Evolutionary conservation across 768 basidiomycete species (phyloP).

Genomic region (Tricholoma sp.): DNA sequence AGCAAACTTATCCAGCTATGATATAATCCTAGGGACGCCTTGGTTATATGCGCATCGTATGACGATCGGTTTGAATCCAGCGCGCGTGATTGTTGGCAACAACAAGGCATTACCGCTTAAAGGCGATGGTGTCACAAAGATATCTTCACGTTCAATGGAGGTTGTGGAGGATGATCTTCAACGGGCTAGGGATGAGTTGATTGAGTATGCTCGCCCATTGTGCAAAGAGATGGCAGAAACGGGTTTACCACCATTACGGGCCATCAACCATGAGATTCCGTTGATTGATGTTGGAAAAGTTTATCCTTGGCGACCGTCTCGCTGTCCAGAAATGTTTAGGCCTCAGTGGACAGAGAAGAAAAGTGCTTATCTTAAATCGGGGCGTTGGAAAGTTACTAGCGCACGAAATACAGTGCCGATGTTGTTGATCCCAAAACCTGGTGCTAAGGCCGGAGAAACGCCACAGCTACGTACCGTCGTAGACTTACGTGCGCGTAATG

Average conservation of each 20-base stretch:
- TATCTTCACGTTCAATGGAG: slow-evolving; percentile 5
- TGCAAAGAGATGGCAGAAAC: not conserved
- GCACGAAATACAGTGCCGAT: slow-evolving; percentile 2
- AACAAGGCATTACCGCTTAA: slow-evolving; percentile 10
- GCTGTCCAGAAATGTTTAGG: slow-evolving; percentile 7
- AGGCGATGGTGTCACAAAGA: slow-evolving; percentile 5
- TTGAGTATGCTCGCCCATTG: slow-evolving; percentile 12
- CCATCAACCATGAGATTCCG: slow-evolving; percentile 32
- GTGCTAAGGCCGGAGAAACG: slow-evolving; percentile 20
- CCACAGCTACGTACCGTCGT: slow-evolving; percentile 27
- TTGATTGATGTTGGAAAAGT: slow-evolving; percentile 24
- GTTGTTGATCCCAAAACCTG: slow-evolving; percentile 17
- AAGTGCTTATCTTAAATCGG: slow-evolving; percentile 6
- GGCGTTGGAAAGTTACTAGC: slow-evolving; percentile 6
- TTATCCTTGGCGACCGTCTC: slow-evolving; percentile 16
- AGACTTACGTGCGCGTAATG: slow-evolving; percentile 15
- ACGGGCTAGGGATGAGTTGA: slow-evolving; percentile 10
- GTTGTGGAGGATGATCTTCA: slow-evolving; percentile 7
- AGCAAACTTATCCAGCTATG: slow-evolving; percentile 33
- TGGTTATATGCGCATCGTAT: slow-evolving; percentile 29
- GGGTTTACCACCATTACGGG: slow-evolving; percentile 19
- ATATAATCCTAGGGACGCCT: slow-evolving; percentile 36
- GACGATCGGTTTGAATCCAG: slow-evolving; percentile 19
- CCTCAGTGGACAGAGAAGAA: slow-evolving; percentile 9
- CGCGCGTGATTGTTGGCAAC: slow-evolving; percentile 21